Evolutionary conservation across 352 stramenopile genomes (phyloP).

Genomic region (Phytophthora idaei): DNA sequence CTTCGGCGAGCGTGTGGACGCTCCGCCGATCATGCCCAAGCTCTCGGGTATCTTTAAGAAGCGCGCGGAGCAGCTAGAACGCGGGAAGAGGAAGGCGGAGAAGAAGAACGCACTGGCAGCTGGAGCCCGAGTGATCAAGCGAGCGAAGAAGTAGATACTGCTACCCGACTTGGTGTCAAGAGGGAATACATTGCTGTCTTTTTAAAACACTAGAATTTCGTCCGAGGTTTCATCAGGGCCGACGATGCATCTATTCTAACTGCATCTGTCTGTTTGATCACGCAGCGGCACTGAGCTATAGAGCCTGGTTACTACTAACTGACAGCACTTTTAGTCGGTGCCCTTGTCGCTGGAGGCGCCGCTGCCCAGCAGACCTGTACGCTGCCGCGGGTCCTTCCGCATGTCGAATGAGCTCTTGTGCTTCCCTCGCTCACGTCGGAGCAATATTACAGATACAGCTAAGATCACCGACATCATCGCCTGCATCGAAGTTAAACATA

Average conservation of each 20-base stretch:
- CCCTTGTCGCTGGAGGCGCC: constrained; percentile 39
- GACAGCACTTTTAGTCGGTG: constrained; percentile 36
- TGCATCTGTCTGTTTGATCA: constrained; percentile 3
- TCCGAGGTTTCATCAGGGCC: constrained; percentile 1
- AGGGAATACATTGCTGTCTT: constrained; percentile 27
- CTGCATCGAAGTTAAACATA: constrained; percentile 30
- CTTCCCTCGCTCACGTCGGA: constrained; percentile 71
- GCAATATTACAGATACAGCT: constrained; percentile 45
- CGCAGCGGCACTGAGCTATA: not conserved
- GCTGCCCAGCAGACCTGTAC: constrained; percentile 42
- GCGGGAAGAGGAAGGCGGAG: constrained; percentile 45
- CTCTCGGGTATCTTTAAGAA: constrained; percentile 85
- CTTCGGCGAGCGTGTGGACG: constrained; percentile 83
- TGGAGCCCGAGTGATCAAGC: constrained; percentile 27
- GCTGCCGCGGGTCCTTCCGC: constrained; percentile 67
- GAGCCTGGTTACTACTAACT: constrained; percentile 1
- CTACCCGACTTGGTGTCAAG: not conserved
- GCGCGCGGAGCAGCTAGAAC: constrained; percentile 55
- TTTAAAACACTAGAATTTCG: constrained; percentile 22
- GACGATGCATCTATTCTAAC: constrained; percentile 15
- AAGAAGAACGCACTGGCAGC: constrained; percentile 30
- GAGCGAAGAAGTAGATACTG: constrained; percentile 27
- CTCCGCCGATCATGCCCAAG: constrained; percentile 83
- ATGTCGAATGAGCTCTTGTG: constrained; percentile 84
- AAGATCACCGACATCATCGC: constrained; percentile 58